These are phyloP conservation scores for Claviceps sp. DNA, from an alignment of 2,329 filamentous ascomycete species.

Conservation along the genomic window DNA sequence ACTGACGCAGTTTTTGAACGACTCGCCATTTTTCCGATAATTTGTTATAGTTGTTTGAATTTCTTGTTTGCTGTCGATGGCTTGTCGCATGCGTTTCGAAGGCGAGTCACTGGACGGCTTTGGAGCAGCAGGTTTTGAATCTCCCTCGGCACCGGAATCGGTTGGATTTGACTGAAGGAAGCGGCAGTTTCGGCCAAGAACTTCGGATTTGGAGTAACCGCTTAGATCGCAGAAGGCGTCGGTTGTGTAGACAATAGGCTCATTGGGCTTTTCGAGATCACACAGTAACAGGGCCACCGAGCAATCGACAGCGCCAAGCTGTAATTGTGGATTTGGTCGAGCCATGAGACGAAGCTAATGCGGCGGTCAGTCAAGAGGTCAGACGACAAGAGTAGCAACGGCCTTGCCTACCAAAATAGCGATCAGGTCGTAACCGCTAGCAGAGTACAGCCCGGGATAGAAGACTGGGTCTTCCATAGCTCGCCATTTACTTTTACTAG, in stretches of 20 bases:
- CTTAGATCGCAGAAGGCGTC: slow-evolving; percentile 69
- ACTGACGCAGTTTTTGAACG: slow-evolving; percentile 72
- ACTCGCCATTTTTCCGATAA: slow-evolving; percentile 66
- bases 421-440: slow-evolving; percentile 43
- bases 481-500: slow-evolving; percentile 12
- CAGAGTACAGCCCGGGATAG: slow-evolving; percentile 41
- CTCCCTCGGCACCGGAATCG: slow-evolving; percentile 29
- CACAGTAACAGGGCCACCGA: slow-evolving; percentile 77
- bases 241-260: slow-evolving; percentile 73
- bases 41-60: slow-evolving; percentile 51
- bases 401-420: slow-evolving; percentile 33
- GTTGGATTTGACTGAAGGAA: slow-evolving; percentile 59
- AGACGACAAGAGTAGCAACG: not conserved
- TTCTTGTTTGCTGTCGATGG: slow-evolving; percentile 31
- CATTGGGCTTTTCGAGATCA: slow-evolving; percentile 59
- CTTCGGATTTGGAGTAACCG: slow-evolving; percentile 62
- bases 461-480: slow-evolving; percentile 32
- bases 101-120: slow-evolving; percentile 31
- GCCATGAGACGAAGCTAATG: slow-evolving; percentile 47
- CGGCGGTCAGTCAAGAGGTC: not conserved
- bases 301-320: slow-evolving; percentile 70
- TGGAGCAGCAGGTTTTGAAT: not conserved
- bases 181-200: slow-evolving; percentile 68
- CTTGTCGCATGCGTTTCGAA: slow-evolving; percentile 38
- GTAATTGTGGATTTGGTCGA: slow-evolving; percentile 59